Evolutionary conservation across 2,329 filamentous ascomycete species (phyloP).

Genomic region (Monosporascus sp.): DNA sequence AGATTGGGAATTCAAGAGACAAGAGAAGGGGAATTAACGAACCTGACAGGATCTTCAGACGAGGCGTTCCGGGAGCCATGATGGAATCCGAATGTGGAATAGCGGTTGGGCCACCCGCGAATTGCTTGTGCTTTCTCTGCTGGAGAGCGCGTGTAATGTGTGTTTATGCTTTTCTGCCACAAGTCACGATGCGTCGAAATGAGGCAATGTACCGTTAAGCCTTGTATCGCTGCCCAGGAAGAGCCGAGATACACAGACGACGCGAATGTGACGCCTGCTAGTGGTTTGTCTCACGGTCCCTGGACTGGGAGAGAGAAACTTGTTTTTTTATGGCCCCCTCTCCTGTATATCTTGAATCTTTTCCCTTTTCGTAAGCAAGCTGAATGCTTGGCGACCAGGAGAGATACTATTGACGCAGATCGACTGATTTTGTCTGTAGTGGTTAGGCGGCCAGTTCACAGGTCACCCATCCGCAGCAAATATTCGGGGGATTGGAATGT

Average conservation of each 20-base stretch:
- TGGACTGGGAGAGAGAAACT: constrained; percentile 9
- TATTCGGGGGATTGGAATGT: constrained; percentile 17
- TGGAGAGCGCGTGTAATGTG: constrained; percentile 14
- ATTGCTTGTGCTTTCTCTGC: constrained; percentile 19
- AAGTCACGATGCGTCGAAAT: constrained; percentile 23
- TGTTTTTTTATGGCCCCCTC: constrained; percentile 12
- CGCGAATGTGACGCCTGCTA: constrained; percentile 21
- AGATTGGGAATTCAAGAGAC: neutral
- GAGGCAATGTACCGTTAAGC: constrained; percentile 13
- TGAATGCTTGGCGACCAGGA: constrained; percentile 16
- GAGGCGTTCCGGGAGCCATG: constrained; percentile 57
- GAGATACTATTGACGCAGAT: constrained; percentile 21
- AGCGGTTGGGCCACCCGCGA: constrained; percentile 16
- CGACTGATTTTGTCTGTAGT: constrained; percentile 10
- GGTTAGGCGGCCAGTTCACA: constrained; percentile 14
- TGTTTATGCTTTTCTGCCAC: constrained; percentile 10
- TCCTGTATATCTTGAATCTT: constrained; percentile 6
- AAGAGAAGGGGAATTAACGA: constrained; percentile 28
- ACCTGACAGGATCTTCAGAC: constrained; percentile 59
- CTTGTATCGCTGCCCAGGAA: constrained; percentile 18
- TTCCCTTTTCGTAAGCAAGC: constrained; percentile 18
- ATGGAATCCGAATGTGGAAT: constrained; percentile 37
- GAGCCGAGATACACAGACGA: constrained; percentile 20
- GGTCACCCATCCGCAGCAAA: constrained; percentile 21
- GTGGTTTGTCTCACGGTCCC: constrained; percentile 20